Evolutionary conservation across 495 filamentous ascomycete species (phyloP), one percentile per base, ranked within the genome.

Genomic region (Stereocaulon alpinum): DNA sequence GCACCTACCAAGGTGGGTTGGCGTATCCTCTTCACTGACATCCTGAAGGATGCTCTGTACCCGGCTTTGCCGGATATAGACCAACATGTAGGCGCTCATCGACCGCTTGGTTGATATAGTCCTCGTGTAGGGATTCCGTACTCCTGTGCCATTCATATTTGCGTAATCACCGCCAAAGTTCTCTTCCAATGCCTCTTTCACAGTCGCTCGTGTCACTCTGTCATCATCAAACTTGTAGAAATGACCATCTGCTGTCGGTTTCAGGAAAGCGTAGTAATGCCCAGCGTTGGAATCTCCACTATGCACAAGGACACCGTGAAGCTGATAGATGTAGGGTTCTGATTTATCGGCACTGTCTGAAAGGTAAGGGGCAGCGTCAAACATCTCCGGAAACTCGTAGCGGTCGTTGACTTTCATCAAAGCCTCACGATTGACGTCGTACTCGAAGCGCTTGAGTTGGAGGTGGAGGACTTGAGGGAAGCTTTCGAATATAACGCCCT

Each of bases 391-490:
- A 70, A 96, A 99, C 61, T 95, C 93, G 71, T 96, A 95, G 50
- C 92, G 86, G 68, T 97, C 93, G 68, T 99, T 97, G 68, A 99
- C 87, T 73, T 99, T 99, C 84, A 92, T 95, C 93, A 96, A 96
- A 24, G 88, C 90, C 70, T 96, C 90, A 53, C 87, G 84, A 48
- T 95, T 85, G 62, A 96, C 83, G 72, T 99, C 92, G 68, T 99
- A 99, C 68, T 96, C 91, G 70, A 99, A 99, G 20, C 93, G 86
- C 72, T 99, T 99, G 43, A 99, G 80, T 70, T 99, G 93, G 20
- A 99, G 77, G 69, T 99, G 91, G 40, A 99, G 72, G 14, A 99
- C 91, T 51, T 95, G 87, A 17, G 93, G 93, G 69, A 99, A 99
- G 61, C 85, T 88, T 66, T 89, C 86, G 71, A 99, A 99, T 59